These are phyloP conservation scores for Clavispora phyllophila DNA, from an alignment of 805 yeast genomes.

Conservation along the genomic window DNA sequence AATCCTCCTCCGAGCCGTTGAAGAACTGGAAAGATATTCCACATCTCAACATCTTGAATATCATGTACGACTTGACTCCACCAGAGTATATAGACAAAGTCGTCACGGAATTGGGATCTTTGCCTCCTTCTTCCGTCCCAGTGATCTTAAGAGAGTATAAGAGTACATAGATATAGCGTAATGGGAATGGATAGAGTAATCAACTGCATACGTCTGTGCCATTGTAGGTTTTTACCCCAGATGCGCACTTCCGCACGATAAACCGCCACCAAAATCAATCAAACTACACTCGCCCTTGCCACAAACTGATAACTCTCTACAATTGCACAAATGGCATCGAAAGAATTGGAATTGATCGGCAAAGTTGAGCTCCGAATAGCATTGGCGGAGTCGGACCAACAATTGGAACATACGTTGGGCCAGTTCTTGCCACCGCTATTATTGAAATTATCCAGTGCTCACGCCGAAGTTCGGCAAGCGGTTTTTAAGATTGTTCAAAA, in stretches of 20 bases:
- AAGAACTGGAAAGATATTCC: conserved; percentile 61
- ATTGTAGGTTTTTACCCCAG: neutral
- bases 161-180: conserved; percentile 20
- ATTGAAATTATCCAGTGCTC: conserved; percentile 70
- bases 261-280: conserved; percentile 28
- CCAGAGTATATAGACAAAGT: conserved; percentile 91
- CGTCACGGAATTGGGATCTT: conserved; percentile 91
- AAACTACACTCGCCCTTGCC: conserved; percentile 42
- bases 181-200: conserved; percentile 1
- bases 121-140: conserved; percentile 98
- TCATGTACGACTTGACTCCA: conserved; percentile 91
- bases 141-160: conserved; percentile 93
- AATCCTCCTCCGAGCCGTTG: conserved; percentile 39
- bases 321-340: conserved; percentile 13
- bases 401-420: conserved; percentile 55
- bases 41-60: conserved; percentile 67
- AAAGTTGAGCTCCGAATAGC: conserved; percentile 82
- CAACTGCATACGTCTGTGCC: neutral
- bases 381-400: conserved; percentile 61
- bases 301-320: conserved; percentile 34
- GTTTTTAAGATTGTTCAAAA: conserved; percentile 65
- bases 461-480: conserved; percentile 59
- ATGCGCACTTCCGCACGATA: neutral
- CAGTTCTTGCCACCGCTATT: conserved; percentile 72
- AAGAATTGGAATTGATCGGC: conserved; percentile 57